These are phyloP conservation scores for Nigrograna mackinnonii DNA, from an alignment of 2,329 filamentous ascomycete genomes.

Conservation along the genomic window DNA sequence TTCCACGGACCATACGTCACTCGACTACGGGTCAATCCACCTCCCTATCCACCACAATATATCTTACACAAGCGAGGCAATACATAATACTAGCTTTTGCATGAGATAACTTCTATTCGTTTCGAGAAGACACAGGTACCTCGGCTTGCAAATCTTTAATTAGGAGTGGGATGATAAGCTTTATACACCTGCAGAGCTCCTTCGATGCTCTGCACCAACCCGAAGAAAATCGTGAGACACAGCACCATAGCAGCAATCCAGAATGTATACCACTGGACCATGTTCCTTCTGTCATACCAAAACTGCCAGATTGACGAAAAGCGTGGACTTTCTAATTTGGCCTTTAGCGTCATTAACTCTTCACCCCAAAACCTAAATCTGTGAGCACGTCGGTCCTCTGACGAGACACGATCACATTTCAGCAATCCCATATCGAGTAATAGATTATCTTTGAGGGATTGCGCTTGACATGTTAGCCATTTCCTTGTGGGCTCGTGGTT, in stretches of 20 bases:
- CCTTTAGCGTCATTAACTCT: conserved; percentile 47
- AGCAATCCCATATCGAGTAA: conserved; percentile 29
- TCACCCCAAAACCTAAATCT: conserved; percentile 48
- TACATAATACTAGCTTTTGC: too few relatives aligned
- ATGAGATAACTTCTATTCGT: too few relatives aligned
- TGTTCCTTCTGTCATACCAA: conserved; percentile 49
- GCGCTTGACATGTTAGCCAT: conserved; percentile 23
- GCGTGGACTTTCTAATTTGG: conserved; percentile 44
- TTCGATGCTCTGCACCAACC: conserved; percentile 49
- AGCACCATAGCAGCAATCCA: conserved; percentile 48
- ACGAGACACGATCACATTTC: conserved; percentile 32
- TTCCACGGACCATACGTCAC: too few relatives aligned
- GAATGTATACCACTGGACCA: conserved; percentile 51
- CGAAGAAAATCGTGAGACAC: conserved; percentile 46
- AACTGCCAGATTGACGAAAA: conserved; percentile 41
- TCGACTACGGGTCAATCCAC: too few relatives aligned
- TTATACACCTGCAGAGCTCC: conserved; percentile 36
- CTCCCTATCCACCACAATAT: too few relatives aligned
- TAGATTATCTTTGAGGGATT: not conserved
- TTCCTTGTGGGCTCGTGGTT: conserved; percentile 19
- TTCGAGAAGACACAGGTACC: too few relatives aligned
- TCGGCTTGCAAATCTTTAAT: too few relatives aligned
- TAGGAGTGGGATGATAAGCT: conserved; percentile 1
- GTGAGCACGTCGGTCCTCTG: conserved; percentile 36
- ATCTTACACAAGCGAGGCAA: too few relatives aligned